These are phyloP conservation scores for Hyparrhenia diplandra DNA, from an alignment of 176 grass and related monocot genomes.

Conservation along the genomic window DNA sequence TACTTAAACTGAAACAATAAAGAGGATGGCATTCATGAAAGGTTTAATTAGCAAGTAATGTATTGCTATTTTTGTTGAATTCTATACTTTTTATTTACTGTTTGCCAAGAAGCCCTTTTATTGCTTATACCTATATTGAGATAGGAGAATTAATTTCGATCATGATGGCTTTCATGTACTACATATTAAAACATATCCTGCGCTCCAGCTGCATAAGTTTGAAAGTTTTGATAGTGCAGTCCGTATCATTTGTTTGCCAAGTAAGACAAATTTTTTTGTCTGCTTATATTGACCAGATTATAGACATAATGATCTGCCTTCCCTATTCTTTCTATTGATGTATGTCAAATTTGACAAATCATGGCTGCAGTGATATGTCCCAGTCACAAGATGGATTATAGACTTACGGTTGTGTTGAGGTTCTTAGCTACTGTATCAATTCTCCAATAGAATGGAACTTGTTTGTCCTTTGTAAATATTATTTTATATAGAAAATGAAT, in stretches of 20 bases:
- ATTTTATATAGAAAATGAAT: neutral
- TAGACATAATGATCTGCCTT: neutral
- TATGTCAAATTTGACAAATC: neutral
- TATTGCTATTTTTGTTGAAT: slow-evolving; percentile 9
- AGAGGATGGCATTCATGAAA: neutral
- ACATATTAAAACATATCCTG: neutral
- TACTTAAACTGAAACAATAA: neutral
- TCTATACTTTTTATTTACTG: slow-evolving; percentile 4
- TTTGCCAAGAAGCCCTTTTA: neutral
- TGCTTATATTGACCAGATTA: neutral
- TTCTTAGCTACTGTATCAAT: neutral
- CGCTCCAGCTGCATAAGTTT: neutral
- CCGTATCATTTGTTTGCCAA: neutral
- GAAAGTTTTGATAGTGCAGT: neutral
- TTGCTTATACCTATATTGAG: neutral
- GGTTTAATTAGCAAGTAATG: neutral
- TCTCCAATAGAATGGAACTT: no score
- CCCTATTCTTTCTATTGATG: neutral
- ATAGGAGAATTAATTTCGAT: neutral
- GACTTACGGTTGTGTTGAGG: neutral
- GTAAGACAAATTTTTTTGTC: neutral
- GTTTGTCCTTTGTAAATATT: no score
- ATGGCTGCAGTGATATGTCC: neutral
- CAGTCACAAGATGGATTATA: neutral
- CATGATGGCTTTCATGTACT: neutral